Conservation (phyloP, 371 early-diverging fungal species). For the Haplosporangium sp. region DNA sequence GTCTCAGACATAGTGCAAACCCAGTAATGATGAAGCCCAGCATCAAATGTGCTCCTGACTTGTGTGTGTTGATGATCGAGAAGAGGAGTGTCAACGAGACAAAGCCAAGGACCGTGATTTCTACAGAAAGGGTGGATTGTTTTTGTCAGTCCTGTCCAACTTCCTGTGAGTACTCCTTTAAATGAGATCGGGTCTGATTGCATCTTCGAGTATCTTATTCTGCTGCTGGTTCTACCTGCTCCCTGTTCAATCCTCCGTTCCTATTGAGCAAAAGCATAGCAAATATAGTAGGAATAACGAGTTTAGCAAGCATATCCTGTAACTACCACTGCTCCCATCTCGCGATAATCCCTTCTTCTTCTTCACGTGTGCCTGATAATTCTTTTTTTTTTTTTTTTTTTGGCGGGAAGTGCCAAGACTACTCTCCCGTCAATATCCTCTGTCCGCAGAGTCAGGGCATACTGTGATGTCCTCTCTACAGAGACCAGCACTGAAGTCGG, state of each 20-base stretch:
- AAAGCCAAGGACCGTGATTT: conserved; percentile 36
- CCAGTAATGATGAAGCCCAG: conserved; percentile 52
- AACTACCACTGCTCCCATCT: neutral
- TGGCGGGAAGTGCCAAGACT: conserved; percentile 9
- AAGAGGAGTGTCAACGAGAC: conserved; percentile 46
- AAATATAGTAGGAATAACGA: neutral
- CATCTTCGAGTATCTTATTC: too few relatives aligned
- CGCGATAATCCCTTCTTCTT: neutral
- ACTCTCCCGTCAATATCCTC: neutral
- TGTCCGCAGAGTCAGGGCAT: neutral
- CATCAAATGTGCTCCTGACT: conserved; percentile 53
- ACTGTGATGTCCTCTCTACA: too few relatives aligned
- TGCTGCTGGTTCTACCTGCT: conserved; percentile 29
- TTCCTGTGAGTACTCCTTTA: neutral
- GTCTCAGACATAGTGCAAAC: conserved; percentile 51
- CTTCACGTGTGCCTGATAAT: conserved; percentile 15
- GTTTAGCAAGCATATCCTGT: neutral
- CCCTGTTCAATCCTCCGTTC: conserved; percentile 52
- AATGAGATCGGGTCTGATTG: neutral
- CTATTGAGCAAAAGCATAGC: conserved; percentile 10
- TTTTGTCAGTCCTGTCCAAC: neutral
- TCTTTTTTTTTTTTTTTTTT: neutral
- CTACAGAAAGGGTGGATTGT: conserved; percentile 11
- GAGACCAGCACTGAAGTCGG: too few relatives aligned
- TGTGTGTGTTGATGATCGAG: conserved; percentile 53